These are phyloP conservation scores for Wickerhamiella azyma DNA, from an alignment of 805 yeast species.

Conservation along the genomic window DNA sequence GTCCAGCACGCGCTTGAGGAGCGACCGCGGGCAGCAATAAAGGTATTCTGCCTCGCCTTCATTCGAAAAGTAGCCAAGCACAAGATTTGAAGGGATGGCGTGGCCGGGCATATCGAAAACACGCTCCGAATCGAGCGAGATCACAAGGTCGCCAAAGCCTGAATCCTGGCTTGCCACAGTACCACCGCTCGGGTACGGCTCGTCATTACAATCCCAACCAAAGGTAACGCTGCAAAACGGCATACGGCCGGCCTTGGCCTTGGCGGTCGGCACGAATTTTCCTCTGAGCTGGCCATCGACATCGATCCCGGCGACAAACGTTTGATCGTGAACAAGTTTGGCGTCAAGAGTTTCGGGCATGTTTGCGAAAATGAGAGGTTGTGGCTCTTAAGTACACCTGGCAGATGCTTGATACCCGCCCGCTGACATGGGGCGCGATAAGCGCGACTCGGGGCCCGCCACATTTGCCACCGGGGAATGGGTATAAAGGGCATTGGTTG, in stretches of 20 bases:
- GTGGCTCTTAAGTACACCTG: too few relatives aligned
- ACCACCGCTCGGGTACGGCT: conserved; percentile 20
- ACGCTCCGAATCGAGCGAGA: conserved; percentile 19
- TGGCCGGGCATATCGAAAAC: conserved; percentile 17
- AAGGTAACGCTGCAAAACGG: conserved; percentile 26
- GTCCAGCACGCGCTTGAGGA: conserved; percentile 14
- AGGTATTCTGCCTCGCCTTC: conserved; percentile 17
- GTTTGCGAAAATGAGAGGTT: not conserved
- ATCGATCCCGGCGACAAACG: conserved; percentile 24
- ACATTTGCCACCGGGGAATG: not conserved
- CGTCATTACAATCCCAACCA: conserved; percentile 28
- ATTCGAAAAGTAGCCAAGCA: conserved; percentile 20
- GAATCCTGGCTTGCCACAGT: conserved; percentile 20
- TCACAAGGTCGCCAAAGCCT: conserved; percentile 24
- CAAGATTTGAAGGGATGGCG: conserved; percentile 21
- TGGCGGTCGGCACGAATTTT: conserved; percentile 22
- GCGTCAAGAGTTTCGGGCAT: not conserved
- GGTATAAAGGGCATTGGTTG: not conserved
- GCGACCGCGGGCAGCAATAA: conserved; percentile 24
- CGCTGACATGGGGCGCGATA: too few relatives aligned
- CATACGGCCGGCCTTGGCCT: conserved; percentile 17
- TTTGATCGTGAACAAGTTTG: conserved; percentile 3
- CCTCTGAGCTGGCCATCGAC: conserved; percentile 27
- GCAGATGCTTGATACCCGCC: too few relatives aligned
- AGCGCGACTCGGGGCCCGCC: too few relatives aligned